Conservation (phyloP, 2,329 filamentous ascomycete species). For the Colletotrichum liaoningense region DNA sequence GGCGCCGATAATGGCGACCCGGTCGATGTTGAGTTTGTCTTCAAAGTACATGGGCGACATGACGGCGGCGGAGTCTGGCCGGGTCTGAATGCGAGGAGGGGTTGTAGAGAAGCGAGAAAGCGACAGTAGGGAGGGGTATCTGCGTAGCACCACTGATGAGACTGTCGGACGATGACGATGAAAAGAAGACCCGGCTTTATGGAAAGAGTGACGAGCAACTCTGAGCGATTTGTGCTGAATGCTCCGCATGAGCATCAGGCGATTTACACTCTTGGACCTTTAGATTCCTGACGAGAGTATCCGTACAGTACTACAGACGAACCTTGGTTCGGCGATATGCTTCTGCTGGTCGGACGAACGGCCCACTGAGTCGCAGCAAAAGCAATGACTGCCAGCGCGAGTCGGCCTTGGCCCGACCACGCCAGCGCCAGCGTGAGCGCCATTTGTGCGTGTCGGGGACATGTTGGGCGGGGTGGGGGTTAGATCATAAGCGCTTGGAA, state of each 20-base stretch:
- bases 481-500: not conserved
- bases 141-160: not conserved
- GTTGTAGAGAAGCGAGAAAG: not conserved
- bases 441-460: not conserved
- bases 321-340: not conserved
- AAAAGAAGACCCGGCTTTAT: constrained; percentile 1
- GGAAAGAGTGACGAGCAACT: not conserved
- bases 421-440: constrained; percentile 15
- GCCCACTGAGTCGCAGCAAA: not conserved
- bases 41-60: constrained; percentile 38
- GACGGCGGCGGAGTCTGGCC: not conserved
- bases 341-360: constrained; percentile 14
- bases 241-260: constrained; percentile 8
- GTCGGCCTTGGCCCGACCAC: constrained; percentile 32
- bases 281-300: not conserved
- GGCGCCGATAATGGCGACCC: constrained; percentile 78
- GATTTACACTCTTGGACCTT: constrained; percentile 10
- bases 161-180: not conserved
- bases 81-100: not conserved
- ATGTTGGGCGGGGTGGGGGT: not conserved
- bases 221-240: not conserved
- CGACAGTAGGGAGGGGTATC: not conserved
- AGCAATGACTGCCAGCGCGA: not conserved
- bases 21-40: constrained; percentile 48
- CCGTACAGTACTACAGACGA: not conserved